Base-by-base conservation (phyloP, 441 rosid genomes). In the Pelargonium fulgidum region DNA sequence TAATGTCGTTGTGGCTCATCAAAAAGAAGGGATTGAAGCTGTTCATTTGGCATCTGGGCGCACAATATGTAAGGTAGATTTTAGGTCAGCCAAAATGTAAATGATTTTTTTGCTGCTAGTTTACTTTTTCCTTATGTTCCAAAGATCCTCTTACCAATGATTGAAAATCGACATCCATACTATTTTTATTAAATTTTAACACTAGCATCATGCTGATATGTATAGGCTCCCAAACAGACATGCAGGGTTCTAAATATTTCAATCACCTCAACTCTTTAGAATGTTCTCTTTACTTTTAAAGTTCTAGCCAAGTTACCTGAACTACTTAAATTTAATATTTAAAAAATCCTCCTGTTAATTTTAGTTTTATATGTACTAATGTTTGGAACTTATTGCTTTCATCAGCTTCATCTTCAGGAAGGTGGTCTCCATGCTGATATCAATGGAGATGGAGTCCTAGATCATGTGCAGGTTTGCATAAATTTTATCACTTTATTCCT, bases 401-500 rank as follows among this genome's bases (percentile, higher is more conserved):
- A 63, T 68, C 83, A 92, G 99, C 96, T 95, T 80, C 94, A 89
- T 83, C 89, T 95, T 62, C 96, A 71, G 78, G 98, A 92, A 87
- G 99, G 99, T 48, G 97, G 99, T 68, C 96, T 95, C 79, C 99
- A 95, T 84, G 99, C 98, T 33, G 99, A 95, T 83, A 87, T 95
- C 68, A 92, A 95, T 65, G 99, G 99, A 67, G 99, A 95, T 74
- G 99, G 99, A 68, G 96, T 95, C 73, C 92, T 95, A 41, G 99
- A 95, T 83, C 97, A 92, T 85, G 98, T 95, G 29, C 99, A 91
- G 97, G 99, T n/a, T n/a, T n/a, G n/a, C n/a, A n/a, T n/a, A n/a
- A n/a, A n/a, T n/a, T n/a, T n/a, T n/a, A n/a, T n/a, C n/a, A n/a
- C n/a, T n/a, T n/a, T n/a, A n/a, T n/a, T n/a, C n/a, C n/a, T n/a